Percentiles rank a stretch among this genome's conserved stretches.
Conservation (phyloP, 257 asterid genomes). For the Penstemon barbatus region DNA sequence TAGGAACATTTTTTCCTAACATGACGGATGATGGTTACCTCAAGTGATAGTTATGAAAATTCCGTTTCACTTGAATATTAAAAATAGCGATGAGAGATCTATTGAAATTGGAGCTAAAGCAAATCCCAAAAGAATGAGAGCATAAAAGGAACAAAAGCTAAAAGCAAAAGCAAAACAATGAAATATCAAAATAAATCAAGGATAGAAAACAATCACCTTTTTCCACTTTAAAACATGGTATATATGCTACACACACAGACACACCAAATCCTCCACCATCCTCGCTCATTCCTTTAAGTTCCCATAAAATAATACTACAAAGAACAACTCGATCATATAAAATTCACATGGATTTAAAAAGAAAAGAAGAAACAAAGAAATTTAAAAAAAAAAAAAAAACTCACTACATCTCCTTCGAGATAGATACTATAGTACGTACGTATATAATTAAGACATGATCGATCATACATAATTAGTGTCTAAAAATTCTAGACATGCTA, state of each 20-base stretch:
- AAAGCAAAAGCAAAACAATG: constrained; percentile 34
- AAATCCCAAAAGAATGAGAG: constrained; percentile 29
- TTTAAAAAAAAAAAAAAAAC: neutral
- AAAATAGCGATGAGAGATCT: neutral
- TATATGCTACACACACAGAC: neutral
- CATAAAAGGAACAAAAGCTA: constrained; percentile 25
- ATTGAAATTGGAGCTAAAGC: constrained; percentile 33
- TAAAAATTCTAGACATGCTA: neutral
- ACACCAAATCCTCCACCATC: constrained; percentile 43
- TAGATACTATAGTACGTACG: neutral
- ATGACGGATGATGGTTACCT: no score
- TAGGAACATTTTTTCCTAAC: no score
- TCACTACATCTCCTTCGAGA: constrained; percentile 52
- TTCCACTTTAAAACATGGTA: neutral
- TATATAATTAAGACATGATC: no score
- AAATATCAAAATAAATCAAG: constrained; percentile 10
- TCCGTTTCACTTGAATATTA: neutral
- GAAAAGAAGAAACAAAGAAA: neutral
- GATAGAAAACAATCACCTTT: neutral
- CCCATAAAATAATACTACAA: neutral
- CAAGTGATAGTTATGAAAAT: no score
- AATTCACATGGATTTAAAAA: constrained; percentile 9
- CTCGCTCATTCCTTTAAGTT: neutral
- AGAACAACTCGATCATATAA: neutral
- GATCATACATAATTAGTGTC: constrained; percentile 8